Base-by-base conservation (phyloP, 768 basidiomycete genomes). In the Lepiota brunneoincarnata region DNA sequence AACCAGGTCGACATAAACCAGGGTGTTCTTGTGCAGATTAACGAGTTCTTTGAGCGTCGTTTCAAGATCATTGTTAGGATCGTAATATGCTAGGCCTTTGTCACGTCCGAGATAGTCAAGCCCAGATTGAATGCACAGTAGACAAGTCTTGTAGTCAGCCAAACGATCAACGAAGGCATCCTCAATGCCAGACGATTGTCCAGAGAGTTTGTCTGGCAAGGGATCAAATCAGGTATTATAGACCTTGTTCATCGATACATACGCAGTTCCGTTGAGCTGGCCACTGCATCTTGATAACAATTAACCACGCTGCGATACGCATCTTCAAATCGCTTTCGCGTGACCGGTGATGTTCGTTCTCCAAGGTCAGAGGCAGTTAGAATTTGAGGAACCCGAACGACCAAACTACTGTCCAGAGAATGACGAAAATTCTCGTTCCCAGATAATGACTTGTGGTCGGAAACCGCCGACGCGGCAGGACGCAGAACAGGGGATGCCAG, bases 71-170 rank as follows among this genome's bases (percentile, higher is more conserved):
- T 75, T 70, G 24, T 60, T 63, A 3, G 46, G 41, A 62, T 86
- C 75, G 61, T 81, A 83, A 67, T 79, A 72, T 23, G 69, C 76
- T 31, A 80, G 70, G 15, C 83, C 83, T 48, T 79, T 79, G 61
- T 76, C 75, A 24, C 74, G 66, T 35, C 64, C 67, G n/a, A 64
- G 58, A 65, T 69, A 58, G 41, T 61, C 55, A 63, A 75, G 66
- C 60, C 72, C 57, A 17, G 48, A 53, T 55, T 69, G 67, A 54
- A 72, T 70, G 28, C 58, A 64, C 28, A 60, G 54, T 55, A 76
- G 57, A 52, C 69, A 70, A 31, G 55, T 51, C 47, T 65, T 58
- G 56, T 72, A 78, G 12, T 62, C 66, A 4, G 68, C 67, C n/a
- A 80, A 58, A n/a, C 23, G 24, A 12, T 17, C 39, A 15, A 28